A percentile compares a stretch with the other conserved stretches of the same genome.
Evolutionary conservation across 2,329 filamentous ascomycete species (phyloP).

Genomic region (Penicillium sp.): DNA sequence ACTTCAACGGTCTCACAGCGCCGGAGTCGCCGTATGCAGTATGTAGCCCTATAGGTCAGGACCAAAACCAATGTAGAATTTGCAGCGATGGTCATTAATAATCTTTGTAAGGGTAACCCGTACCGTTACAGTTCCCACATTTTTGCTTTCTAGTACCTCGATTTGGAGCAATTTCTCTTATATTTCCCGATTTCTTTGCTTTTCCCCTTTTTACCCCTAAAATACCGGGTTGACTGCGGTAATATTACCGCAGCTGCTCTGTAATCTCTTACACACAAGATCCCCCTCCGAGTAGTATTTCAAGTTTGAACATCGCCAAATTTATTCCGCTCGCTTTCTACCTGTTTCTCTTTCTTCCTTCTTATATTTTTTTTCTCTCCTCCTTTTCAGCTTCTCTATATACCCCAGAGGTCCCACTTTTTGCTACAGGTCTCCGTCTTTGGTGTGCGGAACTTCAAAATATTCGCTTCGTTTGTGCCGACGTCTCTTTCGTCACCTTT

Average conservation of each 20-base stretch:
- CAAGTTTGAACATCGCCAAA: constrained; percentile 24
- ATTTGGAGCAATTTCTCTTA: background rate
- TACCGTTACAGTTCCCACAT: constrained; percentile 14
- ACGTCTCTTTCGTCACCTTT: constrained; percentile 18
- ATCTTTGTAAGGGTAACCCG: constrained; percentile 1
- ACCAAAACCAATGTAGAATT: constrained; percentile 1
- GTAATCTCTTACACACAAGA: constrained; percentile 12
- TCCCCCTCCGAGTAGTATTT: constrained; percentile 16
- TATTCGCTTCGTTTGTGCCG: constrained; percentile 6
- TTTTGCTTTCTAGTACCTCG: background rate
- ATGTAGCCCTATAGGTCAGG: constrained; percentile 10
- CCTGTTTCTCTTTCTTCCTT: constrained; percentile 8
- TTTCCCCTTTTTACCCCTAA: too few relatives aligned
- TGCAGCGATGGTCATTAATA: constrained; percentile 1
- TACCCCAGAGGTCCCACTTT: constrained; percentile 4
- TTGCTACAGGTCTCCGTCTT: background rate
- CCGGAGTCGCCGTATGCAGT: constrained; percentile 10
- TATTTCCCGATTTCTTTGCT: background rate
- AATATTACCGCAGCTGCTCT: constrained; percentile 1
- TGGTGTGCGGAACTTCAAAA: constrained; percentile 2
- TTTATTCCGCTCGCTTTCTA: constrained; percentile 21
- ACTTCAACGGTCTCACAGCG: constrained; percentile 2
- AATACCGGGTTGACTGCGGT: background rate
- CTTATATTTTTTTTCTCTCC: background rate
- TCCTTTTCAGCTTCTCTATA: constrained; percentile 3